Evolutionary conservation across 2,329 filamentous ascomycete genomes (phyloP), one percentile per base, ranked within the genome.

Genomic region (Ophiostoma angusticollis): DNA sequence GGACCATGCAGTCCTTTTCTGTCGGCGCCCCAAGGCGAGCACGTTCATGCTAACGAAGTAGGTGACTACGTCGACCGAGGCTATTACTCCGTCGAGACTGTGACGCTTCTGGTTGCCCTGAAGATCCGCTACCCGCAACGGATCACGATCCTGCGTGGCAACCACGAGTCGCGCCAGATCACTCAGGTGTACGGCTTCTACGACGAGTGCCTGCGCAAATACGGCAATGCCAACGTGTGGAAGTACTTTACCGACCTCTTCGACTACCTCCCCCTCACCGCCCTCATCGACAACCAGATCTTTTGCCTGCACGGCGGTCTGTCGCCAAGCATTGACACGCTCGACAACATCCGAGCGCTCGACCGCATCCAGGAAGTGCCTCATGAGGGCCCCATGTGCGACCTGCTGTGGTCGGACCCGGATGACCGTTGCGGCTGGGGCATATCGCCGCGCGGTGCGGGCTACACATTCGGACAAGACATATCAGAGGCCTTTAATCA

Each of bases 141-240:
- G 64, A 96, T 98, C 65, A 96, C 91, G 52, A 93, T 98, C 58
- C 82, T 98, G 51, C 87, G 91, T 58, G 91, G 91, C 57, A 98
- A 98, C 65, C 91, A 98, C 73, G 91, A 98, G 66, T 95, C 87
- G 48, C 81, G 91, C 53, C 91, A 98, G 65, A 98, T 98, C 61
- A 98, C 91, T 32, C 89, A 96, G 62, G 91, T 98, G 43, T 98
- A 98, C 60, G 91, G 91, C 46, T 98, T 98, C 68, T 98, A 98
- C 68, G 91, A 96, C 60, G 91, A 98, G 62, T 98, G 91, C 60
- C 76, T 96, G 53, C 84, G 87, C 59, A 98, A 98, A 68, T 98
- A 98, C 59, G 91, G 91, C 60, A 96, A 95, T 57, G 89, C 91
- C 46, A 96, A 94, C 52, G 91, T 98, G 47, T 98, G 91, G 91